Evolutionary conservation across 192 early-diverging fungal genomes (phyloP), one percentile per base, ranked within the genome.

Genomic region (Geranomyces michiganensis): DNA sequence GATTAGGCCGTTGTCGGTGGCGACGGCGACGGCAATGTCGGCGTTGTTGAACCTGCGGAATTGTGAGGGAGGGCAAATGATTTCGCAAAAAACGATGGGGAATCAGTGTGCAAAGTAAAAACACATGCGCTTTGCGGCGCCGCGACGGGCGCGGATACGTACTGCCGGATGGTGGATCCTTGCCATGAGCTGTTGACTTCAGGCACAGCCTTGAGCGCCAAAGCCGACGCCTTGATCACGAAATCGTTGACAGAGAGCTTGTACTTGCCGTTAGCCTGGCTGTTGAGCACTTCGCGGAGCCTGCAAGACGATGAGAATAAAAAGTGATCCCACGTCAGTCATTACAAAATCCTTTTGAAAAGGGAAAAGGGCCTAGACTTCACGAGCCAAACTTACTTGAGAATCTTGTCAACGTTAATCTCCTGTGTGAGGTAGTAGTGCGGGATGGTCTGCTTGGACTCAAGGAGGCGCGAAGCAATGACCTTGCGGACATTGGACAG

Each of bases 221-320:
- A 85, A 65, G 89, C 90, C 21, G 93, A 88, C 0, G 97, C 94
- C 89, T 99, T 99, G 86, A 99, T 90, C 31, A 99, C 87, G 78
- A 99, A 97, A 81, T 99, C 97, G 77, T 99, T 99, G 75, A 99
- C 91, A 27, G 95, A 97, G 32, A 99, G 82, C 86, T 99, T 99
- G 91, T 91, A 96, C 68, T 92, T 89, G 30, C 92, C 95, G 69
- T 93, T 87, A 62, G 84, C 89, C 74, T 88, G 72, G 62, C 79
- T 85, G 88, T 99, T 99, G 53, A 99, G 84, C 15, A 90, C 88
- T 74, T 94, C 87, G 71, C 97, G 92, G 66, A 97, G 87, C 65
- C 72, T 78, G 56, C 21, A 45, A n/a, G 13, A 15, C 4, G 41
- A 46, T n/a, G 46, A 3, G 45, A 65, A 33, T 22, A 33, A 4